phyloP scores from a whole-genome alignment of 352 stramenopile species.

The Globisporangium cystogenes region DNA sequence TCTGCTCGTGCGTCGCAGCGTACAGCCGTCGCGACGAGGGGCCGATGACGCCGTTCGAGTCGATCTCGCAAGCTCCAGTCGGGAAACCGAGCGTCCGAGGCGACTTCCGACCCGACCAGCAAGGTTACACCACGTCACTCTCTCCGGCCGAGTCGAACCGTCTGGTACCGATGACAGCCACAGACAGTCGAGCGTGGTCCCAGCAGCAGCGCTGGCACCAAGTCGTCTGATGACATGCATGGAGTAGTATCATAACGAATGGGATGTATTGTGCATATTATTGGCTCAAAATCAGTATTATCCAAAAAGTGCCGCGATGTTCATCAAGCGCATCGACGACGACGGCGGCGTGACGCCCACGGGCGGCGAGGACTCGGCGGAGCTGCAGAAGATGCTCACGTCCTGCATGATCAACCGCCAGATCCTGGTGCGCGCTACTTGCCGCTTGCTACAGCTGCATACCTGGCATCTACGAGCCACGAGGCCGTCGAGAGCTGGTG shows the following conservation, averaged over 20 bases:
- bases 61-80: neutral
- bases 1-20: constrained; percentile 10
- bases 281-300: neutral
- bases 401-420: constrained; percentile 84
- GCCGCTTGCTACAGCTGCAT: too few relatives aligned
- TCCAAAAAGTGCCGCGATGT: constrained; percentile 16
- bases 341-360: constrained; percentile 36
- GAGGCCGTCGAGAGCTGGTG: too few relatives aligned
- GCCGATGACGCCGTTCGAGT: constrained; percentile 1
- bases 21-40: constrained; percentile 7
- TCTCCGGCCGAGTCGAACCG: constrained; percentile 21
- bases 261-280: too few relatives aligned
- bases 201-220: constrained; percentile 8
- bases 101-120: neutral
- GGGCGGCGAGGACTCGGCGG: constrained; percentile 56
- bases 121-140: constrained; percentile 11
- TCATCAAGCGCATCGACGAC: constrained; percentile 45
- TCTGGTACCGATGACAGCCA: constrained; percentile 25
- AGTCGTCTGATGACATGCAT: neutral
- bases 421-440: constrained; percentile 41
- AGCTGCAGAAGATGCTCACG: constrained; percentile 80
- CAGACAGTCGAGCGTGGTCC: constrained; percentile 16
- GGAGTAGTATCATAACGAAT: too few relatives aligned
- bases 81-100: neutral
- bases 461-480: too few relatives aligned